Evolutionary conservation across 805 yeast genomes (phyloP).

Genomic region (Kazachstania bromeliacearum): DNA sequence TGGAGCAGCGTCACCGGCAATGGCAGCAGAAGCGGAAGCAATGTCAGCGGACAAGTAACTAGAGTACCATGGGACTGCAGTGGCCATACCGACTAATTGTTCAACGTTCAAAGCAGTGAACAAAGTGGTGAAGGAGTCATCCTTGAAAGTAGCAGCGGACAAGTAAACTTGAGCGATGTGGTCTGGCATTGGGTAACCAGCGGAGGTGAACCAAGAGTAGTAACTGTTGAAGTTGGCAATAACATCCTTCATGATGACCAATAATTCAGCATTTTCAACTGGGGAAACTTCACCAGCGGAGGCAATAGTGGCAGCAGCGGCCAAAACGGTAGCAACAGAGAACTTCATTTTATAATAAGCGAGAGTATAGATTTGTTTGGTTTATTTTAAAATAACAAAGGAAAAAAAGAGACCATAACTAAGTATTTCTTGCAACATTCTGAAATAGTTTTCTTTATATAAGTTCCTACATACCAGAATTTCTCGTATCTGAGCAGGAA

Average conservation of each 20-base stretch:
- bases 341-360: slow-evolving; percentile 1
- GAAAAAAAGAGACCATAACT: too few relatives aligned
- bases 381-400: too few relatives aligned
- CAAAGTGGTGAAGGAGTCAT: slow-evolving; percentile 25
- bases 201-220: slow-evolving; percentile 1
- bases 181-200: slow-evolving; percentile 9
- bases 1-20: slow-evolving; percentile 4
- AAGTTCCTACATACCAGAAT: too few relatives aligned
- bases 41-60: slow-evolving; percentile 2
- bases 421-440: too few relatives aligned
- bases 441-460: too few relatives aligned
- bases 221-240: slow-evolving; percentile 10
- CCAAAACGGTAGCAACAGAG: background rate
- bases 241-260: slow-evolving; percentile 13
- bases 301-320: slow-evolving; percentile 2
- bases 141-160: slow-evolving; percentile 21
- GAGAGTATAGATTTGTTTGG: slow-evolving; percentile 10
- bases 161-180: slow-evolving; percentile 7
- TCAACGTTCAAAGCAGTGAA: slow-evolving; percentile 16
- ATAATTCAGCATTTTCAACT: slow-evolving; percentile 10
- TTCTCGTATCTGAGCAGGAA: too few relatives aligned
- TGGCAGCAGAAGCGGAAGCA: slow-evolving; percentile 1
- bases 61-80: slow-evolving; percentile 28
- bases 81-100: slow-evolving; percentile 18
- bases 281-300: slow-evolving; percentile 4